These are phyloP conservation scores for Rubroshorea leprosula DNA, from an alignment of 345 rosid genomes.

Conservation along the genomic window DNA sequence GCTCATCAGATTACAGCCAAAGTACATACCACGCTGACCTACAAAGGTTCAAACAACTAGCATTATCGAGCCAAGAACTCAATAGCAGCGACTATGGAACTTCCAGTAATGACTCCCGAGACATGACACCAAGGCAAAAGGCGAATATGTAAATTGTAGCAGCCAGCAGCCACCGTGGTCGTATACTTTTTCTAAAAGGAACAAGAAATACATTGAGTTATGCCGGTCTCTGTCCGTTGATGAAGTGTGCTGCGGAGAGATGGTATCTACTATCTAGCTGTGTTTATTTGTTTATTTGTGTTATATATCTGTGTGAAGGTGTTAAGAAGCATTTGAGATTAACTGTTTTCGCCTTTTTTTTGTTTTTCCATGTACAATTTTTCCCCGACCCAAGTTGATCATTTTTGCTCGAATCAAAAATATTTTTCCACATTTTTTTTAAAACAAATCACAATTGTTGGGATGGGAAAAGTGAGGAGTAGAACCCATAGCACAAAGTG, in stretches of 20 bases:
- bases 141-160: neutral
- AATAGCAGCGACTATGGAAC: conserved; percentile 44
- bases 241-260: neutral
- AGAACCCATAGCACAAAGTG: too few relatives aligned
- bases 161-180: neutral
- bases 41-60: conserved; percentile 70
- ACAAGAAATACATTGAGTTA: neutral
- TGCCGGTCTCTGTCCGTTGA: neutral
- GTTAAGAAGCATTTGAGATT: neutral
- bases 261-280: too few relatives aligned
- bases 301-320: neutral
- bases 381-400: too few relatives aligned
- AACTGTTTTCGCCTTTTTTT: neutral
- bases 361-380: too few relatives aligned
- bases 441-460: too few relatives aligned
- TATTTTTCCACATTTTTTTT: too few relatives aligned
- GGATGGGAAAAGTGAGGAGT: too few relatives aligned
- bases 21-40: conserved; percentile 63
- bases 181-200: too few relatives aligned
- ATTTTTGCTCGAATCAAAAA: too few relatives aligned
- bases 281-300: too few relatives aligned
- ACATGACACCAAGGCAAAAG: conserved; percentile 9
- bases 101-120: conserved; percentile 47
- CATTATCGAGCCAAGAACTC: conserved; percentile 60
- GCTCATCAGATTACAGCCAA: conserved; percentile 48